These are phyloP conservation scores for Pseudotsuga menziesii DNA, from an alignment of 75 land plant genomes.

Conservation along the genomic window DNA sequence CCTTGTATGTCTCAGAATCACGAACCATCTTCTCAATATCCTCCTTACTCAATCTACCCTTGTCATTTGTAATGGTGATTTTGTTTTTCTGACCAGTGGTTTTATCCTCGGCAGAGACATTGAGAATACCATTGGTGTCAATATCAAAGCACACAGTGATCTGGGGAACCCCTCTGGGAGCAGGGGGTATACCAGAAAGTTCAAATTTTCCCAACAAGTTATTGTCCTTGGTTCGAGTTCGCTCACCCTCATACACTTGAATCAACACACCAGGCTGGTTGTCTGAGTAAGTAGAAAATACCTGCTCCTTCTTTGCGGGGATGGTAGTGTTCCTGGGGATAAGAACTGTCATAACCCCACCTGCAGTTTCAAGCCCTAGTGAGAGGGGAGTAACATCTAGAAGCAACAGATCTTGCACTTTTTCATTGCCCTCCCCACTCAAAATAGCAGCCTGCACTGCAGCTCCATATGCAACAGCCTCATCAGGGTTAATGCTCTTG, in stretches of 20 bases:
- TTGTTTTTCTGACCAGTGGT: constrained; percentile 47
- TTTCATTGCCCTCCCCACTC: constrained; percentile 17
- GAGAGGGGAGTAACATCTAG: constrained; percentile 25
- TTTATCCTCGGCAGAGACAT: constrained; percentile 48
- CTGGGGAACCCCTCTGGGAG: constrained; percentile 47
- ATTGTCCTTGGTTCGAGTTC: constrained; percentile 39
- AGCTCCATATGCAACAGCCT: constrained; percentile 25
- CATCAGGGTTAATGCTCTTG: constrained; percentile 36
- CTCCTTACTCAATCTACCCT: constrained; percentile 43
- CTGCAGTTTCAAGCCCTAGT: constrained; percentile 24
- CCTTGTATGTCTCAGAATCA: constrained; percentile 63
- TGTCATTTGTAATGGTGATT: constrained; percentile 51
- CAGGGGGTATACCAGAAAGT: constrained; percentile 53
- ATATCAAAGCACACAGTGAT: constrained; percentile 49
- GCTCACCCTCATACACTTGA: constrained; percentile 45
- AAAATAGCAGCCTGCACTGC: constrained; percentile 28
- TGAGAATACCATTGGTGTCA: constrained; percentile 43
- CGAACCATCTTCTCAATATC: constrained; percentile 69
- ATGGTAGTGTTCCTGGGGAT: constrained; percentile 49
- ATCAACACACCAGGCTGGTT: constrained; percentile 49
- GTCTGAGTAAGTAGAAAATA: constrained; percentile 43
- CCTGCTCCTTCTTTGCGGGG: constrained; percentile 49
- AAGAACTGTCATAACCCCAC: constrained; percentile 42
- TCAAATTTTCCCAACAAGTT: constrained; percentile 47
- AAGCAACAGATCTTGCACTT: constrained; percentile 19